These are phyloP conservation scores for Liquidambar formosana DNA, from an alignment of 164 flowering plant genomes.

Conservation along the genomic window DNA sequence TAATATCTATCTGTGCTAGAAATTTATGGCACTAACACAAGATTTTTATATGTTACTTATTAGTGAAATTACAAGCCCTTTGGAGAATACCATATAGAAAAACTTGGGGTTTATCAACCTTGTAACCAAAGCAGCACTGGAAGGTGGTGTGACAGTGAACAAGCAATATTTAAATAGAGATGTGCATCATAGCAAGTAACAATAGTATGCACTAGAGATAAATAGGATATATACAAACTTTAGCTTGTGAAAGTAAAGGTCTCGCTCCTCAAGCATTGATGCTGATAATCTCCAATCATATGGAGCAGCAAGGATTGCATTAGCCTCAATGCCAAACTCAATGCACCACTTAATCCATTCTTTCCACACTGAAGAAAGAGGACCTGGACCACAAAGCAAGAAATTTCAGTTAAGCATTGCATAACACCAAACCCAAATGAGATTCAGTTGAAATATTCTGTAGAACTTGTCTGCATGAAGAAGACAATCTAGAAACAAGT, in stretches of 20 bases:
- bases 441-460: too few species aligned
- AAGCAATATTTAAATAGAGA: neutral
- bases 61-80: neutral
- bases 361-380: slow-evolving; percentile 98
- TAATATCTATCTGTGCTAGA: neutral
- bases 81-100: too few species aligned
- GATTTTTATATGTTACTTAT: neutral
- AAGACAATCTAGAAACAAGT: too few species aligned
- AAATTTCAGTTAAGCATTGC: neutral
- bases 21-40: neutral
- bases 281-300: slow-evolving; percentile 99
- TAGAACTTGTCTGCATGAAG: too few species aligned
- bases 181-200: neutral
- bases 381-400: slow-evolving; percentile 51
- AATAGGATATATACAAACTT: slow-evolving; percentile 55
- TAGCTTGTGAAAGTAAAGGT: slow-evolving; percentile 94
- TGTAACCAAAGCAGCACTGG: neutral
- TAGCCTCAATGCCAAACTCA: slow-evolving; percentile 94
- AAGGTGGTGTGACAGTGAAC: neutral
- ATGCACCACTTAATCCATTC: slow-evolving; percentile 99
- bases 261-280: slow-evolving; percentile 94
- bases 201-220: neutral
- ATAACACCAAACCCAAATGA: neutral
- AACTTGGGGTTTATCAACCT: too few species aligned
- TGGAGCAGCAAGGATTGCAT: slow-evolving; percentile 93